These are phyloP conservation scores for Nannochloropsis gaditana DNA, from an alignment of 108 stramenopile genomes.

Conservation along the genomic window DNA sequence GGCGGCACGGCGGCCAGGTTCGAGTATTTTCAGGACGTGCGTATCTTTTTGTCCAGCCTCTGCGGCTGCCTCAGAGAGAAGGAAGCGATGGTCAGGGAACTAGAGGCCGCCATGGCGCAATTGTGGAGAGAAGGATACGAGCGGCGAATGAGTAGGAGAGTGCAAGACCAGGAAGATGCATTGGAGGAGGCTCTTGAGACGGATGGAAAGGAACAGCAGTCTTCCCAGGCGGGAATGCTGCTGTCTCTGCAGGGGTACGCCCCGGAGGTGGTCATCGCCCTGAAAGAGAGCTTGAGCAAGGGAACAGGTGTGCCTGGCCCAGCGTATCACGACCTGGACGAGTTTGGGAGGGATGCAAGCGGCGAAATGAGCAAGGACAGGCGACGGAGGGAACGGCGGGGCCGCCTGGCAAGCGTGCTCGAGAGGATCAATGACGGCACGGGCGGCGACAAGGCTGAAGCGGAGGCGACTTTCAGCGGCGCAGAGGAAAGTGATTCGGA, in stretches of 20 bases:
- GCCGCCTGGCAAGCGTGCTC: neutral
- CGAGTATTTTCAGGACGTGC: neutral
- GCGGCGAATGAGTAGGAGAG: neutral
- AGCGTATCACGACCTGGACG: neutral
- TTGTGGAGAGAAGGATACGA: neutral
- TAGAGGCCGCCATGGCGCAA: neutral
- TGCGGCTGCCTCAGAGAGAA: constrained; percentile 8
- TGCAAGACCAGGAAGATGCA: neutral
- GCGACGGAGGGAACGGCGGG: neutral
- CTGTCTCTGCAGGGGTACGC: neutral
- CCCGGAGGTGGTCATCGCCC: neutral
- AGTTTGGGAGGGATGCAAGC: neutral
- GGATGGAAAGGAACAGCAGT: neutral
- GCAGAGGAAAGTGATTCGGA: neutral
- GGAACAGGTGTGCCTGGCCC: neutral
- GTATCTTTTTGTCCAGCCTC: neutral
- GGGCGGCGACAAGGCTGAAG: neutral
- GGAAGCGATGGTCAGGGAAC: neutral
- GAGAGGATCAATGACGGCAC: neutral
- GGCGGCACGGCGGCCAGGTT: neutral
- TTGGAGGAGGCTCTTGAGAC: neutral
- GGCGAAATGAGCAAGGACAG: neutral
- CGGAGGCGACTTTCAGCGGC: constrained; percentile 11
- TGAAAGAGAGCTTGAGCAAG: neutral
- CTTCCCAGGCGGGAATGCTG: neutral